Base-by-base conservation (phyloP, 2,329 filamentous ascomycete genomes). In the Aspergillus terreus region DNA sequence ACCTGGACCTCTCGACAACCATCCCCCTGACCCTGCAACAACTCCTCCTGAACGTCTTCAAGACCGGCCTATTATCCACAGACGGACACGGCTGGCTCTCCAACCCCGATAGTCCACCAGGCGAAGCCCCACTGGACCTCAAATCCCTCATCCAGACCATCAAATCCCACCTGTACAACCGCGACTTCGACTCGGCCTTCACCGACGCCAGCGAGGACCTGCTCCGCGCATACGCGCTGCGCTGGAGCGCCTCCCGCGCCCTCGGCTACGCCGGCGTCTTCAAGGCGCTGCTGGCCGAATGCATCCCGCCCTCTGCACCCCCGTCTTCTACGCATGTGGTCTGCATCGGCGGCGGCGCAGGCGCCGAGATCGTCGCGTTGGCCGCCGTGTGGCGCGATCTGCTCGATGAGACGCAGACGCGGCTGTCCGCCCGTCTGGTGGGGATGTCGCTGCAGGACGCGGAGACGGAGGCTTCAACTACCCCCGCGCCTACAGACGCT, bases 191-290 rank as follows among this genome's bases (percentile, higher is more conserved):
- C 11, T 74, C 77, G 14, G 92, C 92, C 0, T 99, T 97, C 72
- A 62, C 70, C 2, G 71, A 72, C 38, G 84, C 84, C 0, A 78
- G 78, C 43, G 78, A 83, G 50, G 83, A 87, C 42, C 82, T 86
- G 61, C 79, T 96, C 15, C 83, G 87, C 54, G 88, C 87, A 9
- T 99, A 99, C 75, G 90, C 90, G 7, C 82, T 90, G 49, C 78
- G 94, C 61, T 99, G 92, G 92, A 96, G 91, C 70, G 89, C 92
- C 1, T 87, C 88, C 47, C 80, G 94, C 48, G 88, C 91, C 0
- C 74, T 97, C 47, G 90, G 86, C 56, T 97, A 97, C 71, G 77
- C 83, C n/a, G 75, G 79, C n/a, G 66, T 85, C 14, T 77, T 86
- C 21, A 67, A 63, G 54, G 65, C 54, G 55, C 71, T 63, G 49